These are phyloP conservation scores for Candida hungchunana DNA, from an alignment of 805 yeast genomes.

Conservation along the genomic window DNA sequence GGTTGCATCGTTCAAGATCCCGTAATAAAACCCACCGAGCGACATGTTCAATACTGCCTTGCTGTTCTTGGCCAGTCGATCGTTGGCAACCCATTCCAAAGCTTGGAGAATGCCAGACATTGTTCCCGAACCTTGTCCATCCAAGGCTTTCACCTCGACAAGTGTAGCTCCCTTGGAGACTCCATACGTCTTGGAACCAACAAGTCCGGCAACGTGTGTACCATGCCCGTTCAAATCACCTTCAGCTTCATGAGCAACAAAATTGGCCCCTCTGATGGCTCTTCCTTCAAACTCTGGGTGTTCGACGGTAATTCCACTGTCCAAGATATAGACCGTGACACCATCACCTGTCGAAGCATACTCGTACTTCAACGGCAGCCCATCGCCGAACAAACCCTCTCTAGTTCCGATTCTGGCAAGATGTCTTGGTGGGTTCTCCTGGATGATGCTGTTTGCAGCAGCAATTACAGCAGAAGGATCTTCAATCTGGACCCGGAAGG, in stretches of 20 bases:
- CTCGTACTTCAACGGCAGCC: conserved; percentile 29
- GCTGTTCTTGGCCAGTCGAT: conserved; percentile 33
- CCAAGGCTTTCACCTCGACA: conserved; percentile 68
- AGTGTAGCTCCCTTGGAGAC: conserved; percentile 70
- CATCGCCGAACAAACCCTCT: conserved; percentile 15
- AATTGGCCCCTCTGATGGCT: conserved; percentile 54
- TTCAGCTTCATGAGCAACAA: conserved; percentile 42
- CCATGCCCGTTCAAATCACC: conserved; percentile 86
- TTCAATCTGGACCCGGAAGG: conserved; percentile 9
- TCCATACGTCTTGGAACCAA: conserved; percentile 77
- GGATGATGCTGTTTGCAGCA: conserved; percentile 17
- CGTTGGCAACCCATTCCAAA: conserved; percentile 61
- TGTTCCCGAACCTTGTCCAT: conserved; percentile 61
- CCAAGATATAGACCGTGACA: conserved; percentile 73
- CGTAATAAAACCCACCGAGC: conserved; percentile 65
- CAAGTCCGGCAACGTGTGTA: conserved; percentile 87
- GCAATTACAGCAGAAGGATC: conserved; percentile 1
- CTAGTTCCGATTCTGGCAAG: conserved; percentile 55
- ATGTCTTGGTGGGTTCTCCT: conserved; percentile 54
- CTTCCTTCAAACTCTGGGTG: conserved; percentile 63
- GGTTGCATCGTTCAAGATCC: conserved; percentile 67
- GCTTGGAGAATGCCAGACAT: conserved; percentile 59
- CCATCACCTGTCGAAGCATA: conserved; percentile 52
- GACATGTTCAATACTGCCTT: conserved; percentile 74
- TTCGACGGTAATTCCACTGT: conserved; percentile 65